These are phyloP conservation scores for Fusarium palustre DNA, from an alignment of 2,329 filamentous ascomycete species.

Conservation along the genomic window DNA sequence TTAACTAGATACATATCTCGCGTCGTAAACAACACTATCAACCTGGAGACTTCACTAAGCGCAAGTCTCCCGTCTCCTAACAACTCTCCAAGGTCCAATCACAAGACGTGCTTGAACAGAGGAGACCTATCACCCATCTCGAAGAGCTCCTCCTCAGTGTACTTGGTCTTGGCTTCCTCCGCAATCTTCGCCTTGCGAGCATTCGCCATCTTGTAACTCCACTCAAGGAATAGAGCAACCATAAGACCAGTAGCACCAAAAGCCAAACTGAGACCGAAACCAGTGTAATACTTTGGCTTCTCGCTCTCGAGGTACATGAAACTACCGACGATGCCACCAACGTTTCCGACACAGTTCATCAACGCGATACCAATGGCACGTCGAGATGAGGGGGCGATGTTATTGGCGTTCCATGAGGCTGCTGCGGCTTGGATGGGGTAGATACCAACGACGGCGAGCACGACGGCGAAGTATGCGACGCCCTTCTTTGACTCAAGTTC, in stretches of 20 bases:
- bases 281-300: slow-evolving; percentile 62
- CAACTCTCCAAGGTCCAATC: background rate
- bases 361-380: slow-evolving; percentile 51
- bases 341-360: slow-evolving; percentile 49
- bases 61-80: too few species aligned
- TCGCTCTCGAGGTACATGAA: slow-evolving; percentile 47
- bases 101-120: slow-evolving; percentile 49
- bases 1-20: background rate
- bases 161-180: slow-evolving; percentile 47
- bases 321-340: slow-evolving; percentile 47
- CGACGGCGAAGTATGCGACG: slow-evolving; percentile 36
- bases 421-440: slow-evolving; percentile 42
- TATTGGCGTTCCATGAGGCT: slow-evolving; percentile 44
- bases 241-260: slow-evolving; percentile 49
- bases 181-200: slow-evolving; percentile 45
- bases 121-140: slow-evolving; percentile 52
- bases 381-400: slow-evolving; percentile 43
- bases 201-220: slow-evolving; percentile 48
- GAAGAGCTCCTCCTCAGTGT: slow-evolving; percentile 49
- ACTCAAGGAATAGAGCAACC: slow-evolving; percentile 49
- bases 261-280: slow-evolving; percentile 52
- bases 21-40: background rate
- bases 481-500: slow-evolving; percentile 35
- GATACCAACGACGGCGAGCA: slow-evolving; percentile 40
- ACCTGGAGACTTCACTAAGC: background rate